Evolutionary conservation across 129 eudicot genomes (phyloP).

Genomic region (Flaveria bidentis): DNA sequence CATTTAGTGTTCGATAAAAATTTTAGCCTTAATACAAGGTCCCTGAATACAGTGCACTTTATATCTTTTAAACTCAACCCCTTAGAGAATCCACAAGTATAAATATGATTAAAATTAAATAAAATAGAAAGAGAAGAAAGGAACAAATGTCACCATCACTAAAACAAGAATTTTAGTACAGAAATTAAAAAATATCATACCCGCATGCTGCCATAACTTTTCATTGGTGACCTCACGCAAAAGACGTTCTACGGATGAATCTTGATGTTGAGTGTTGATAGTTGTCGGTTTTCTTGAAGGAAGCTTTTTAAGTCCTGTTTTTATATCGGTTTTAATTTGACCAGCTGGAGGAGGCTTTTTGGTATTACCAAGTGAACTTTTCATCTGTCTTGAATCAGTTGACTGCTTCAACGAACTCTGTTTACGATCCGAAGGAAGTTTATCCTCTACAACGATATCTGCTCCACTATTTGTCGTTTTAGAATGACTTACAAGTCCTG

Average conservation of each 20-base stretch:
- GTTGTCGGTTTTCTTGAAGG: slow-evolving; percentile 77
- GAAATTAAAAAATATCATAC: slow-evolving; percentile 34
- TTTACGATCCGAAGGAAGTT: slow-evolving; percentile 44
- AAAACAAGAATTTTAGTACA: neutral
- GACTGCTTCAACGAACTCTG: slow-evolving; percentile 66
- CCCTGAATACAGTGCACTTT: neutral
- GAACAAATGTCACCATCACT: neutral
- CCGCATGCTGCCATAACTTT: slow-evolving; percentile 89
- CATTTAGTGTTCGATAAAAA: neutral
- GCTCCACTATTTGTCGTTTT: slow-evolving; percentile 54
- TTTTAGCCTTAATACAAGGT: slow-evolving; percentile 3
- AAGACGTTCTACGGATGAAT: slow-evolving; percentile 91
- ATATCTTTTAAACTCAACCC: neutral
- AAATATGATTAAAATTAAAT: neutral
- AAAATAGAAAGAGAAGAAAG: neutral
- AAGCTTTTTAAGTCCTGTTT: slow-evolving; percentile 55
- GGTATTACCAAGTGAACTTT: slow-evolving; percentile 45
- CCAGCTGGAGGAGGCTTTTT: slow-evolving; percentile 51
- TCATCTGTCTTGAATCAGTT: slow-evolving; percentile 52
- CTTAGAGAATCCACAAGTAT: neutral
- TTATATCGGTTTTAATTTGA: slow-evolving; percentile 50
- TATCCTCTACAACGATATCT: slow-evolving; percentile 55
- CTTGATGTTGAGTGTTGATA: slow-evolving; percentile 56
- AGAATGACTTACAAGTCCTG: slow-evolving; percentile 49
- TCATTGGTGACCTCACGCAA: slow-evolving; percentile 94